phyloP scores from a whole-genome alignment of 2,329 filamentous ascomycete genomes.

The Aspergillus viridinutans region DNA sequence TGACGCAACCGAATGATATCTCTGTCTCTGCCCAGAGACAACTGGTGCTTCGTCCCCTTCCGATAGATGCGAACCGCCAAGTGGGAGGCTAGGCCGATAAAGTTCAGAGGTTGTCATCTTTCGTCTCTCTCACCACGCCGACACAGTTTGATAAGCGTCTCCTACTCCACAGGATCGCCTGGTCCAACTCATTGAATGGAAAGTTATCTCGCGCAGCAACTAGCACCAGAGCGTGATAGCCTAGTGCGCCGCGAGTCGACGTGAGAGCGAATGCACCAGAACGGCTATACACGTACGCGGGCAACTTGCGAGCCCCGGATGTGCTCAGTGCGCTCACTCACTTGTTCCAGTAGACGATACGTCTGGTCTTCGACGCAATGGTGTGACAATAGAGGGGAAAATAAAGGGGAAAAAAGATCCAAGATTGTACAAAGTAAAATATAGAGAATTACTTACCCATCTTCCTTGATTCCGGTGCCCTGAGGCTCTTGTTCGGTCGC shows the following conservation, averaged over 20 bases:
- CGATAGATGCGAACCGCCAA: constrained; percentile 8
- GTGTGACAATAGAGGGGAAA: constrained; percentile 4
- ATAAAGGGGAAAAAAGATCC: constrained; percentile 17
- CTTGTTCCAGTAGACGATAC: not conserved
- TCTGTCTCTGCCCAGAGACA: constrained; percentile 7
- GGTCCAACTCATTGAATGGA: constrained; percentile 6
- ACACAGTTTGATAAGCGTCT: not conserved
- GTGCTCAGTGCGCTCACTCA: not conserved
- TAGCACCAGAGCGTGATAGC: constrained; percentile 9
- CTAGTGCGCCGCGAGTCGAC: not conserved
- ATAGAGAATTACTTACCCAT: constrained; percentile 69
- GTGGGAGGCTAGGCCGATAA: constrained; percentile 8
- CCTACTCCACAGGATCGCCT: constrained; percentile 6
- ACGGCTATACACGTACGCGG: not conserved
- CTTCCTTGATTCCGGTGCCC: constrained; percentile 68
- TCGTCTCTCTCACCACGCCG: not conserved
- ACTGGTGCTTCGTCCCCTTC: constrained; percentile 9
- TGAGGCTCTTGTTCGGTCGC: constrained; percentile 31
- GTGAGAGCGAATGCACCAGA: not conserved
- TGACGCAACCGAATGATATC: constrained; percentile 5
- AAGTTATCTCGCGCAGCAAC: constrained; percentile 4
- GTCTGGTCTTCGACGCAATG: not conserved
- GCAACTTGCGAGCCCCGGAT: not conserved
- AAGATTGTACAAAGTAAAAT: not conserved
- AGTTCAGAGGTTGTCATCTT: constrained; percentile 8